phyloP scores from a whole-genome alignment of 2,329 filamentous ascomycete species.

The Parastagonospora avenae region DNA sequence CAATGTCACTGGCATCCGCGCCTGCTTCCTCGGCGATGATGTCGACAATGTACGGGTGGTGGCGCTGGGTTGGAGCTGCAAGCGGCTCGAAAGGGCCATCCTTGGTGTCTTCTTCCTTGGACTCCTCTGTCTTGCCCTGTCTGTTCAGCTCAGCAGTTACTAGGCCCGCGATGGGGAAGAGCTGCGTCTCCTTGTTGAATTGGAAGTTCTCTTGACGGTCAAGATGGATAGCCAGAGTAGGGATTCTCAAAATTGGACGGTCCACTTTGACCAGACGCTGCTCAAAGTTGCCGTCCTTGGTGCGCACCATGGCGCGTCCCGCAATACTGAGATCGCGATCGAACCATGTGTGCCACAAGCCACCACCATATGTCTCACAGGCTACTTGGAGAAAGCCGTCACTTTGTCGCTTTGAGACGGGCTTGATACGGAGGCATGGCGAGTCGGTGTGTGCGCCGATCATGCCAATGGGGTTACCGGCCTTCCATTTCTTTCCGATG shows the following conservation, averaged over 20 bases:
- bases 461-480: constrained; percentile 89
- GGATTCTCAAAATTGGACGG: constrained; percentile 87
- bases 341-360: constrained; percentile 98
- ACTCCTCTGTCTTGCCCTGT: constrained; percentile 60
- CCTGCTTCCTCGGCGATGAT: constrained; percentile 81
- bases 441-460: constrained; percentile 97
- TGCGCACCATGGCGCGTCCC: constrained; percentile 81
- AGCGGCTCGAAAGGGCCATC: constrained; percentile 70
- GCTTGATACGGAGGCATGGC: constrained; percentile 88
- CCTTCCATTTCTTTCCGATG: constrained; percentile 87
- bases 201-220: constrained; percentile 84
- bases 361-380: constrained; percentile 95
- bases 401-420: constrained; percentile 84
- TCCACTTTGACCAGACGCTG: constrained; percentile 90
- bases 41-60: constrained; percentile 86
- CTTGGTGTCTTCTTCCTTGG: constrained; percentile 51
- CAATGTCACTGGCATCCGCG: constrained; percentile 70
- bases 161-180: constrained; percentile 91
- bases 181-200: constrained; percentile 95
- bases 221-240: constrained; percentile 91
- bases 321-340: constrained; percentile 92
- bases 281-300: constrained; percentile 73
- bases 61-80: constrained; percentile 76
- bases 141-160: constrained; percentile 88
- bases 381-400: constrained; percentile 93